These are phyloP conservation scores for Serendipita sp. DNA, from an alignment of 768 basidiomycete species.

Conservation along the genomic window DNA sequence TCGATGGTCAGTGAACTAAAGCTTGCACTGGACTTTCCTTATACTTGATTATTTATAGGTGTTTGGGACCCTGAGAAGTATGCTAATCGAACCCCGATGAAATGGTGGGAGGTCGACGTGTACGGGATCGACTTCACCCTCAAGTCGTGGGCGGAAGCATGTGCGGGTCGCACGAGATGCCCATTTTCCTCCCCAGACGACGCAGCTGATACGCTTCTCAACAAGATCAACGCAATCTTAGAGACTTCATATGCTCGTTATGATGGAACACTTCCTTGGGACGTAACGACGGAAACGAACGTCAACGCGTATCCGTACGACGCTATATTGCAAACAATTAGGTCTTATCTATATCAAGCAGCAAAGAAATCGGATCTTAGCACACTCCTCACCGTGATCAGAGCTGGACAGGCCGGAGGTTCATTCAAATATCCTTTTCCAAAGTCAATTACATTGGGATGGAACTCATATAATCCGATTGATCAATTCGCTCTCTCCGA, in stretches of 20 bases:
- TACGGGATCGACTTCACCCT: neutral
- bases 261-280: neutral
- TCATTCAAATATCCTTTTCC: neutral
- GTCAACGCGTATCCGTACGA: neutral
- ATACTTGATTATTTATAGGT: neutral
- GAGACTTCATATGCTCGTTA: neutral
- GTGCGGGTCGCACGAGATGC: neutral
- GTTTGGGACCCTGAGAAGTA: neutral
- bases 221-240: neutral
- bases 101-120: neutral
- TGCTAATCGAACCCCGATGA: neutral
- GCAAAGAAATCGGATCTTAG: neutral
- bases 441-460: neutral
- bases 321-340: neutral
- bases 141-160: neutral
- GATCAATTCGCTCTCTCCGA: neutral
- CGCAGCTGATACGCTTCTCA: neutral
- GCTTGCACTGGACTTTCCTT: neutral
- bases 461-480: neutral
- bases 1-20: constrained; percentile 1
- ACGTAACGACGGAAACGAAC: neutral
- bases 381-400: neutral
- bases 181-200: neutral
- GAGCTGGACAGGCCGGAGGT: neutral
- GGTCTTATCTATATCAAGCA: neutral